Evolutionary conservation across 1,139 yeast genomes (phyloP).

Genomic region (Magnusiomyces magnusii): DNA sequence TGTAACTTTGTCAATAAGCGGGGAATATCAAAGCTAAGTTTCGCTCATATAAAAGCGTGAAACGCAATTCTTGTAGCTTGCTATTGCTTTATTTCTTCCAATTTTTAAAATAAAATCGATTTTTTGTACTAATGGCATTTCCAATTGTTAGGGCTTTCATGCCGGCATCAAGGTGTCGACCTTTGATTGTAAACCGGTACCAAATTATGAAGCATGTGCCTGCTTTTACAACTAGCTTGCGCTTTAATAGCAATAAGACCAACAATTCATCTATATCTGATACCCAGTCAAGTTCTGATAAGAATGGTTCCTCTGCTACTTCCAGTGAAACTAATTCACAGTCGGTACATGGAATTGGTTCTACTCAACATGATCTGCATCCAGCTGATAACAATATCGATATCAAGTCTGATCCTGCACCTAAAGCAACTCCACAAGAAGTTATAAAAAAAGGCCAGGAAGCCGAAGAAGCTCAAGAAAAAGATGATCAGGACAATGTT

Average conservation of each 20-base stretch:
- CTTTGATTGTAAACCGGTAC: neutral
- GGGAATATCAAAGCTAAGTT: too few species aligned
- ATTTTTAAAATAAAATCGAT: too few species aligned
- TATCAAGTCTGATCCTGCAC: too few species aligned
- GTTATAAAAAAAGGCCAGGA: conserved; percentile 8
- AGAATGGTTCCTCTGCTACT: neutral
- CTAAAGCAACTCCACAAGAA: conserved; percentile 9
- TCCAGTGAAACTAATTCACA: neutral
- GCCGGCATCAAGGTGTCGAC: neutral
- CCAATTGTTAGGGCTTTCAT: neutral
- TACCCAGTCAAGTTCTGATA: too few species aligned
- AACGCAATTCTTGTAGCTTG: too few species aligned
- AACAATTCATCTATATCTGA: neutral
- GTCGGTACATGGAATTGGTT: too few species aligned
- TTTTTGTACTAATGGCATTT: neutral
- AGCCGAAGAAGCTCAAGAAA: conserved; percentile 32
- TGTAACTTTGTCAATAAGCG: too few species aligned
- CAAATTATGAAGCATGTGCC: neutral
- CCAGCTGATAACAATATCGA: too few species aligned
- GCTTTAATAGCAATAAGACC: neutral
- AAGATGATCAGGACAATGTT: conserved; percentile 44
- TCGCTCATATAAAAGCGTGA: too few species aligned
- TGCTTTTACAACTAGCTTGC: neutral
- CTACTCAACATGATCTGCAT: too few species aligned
- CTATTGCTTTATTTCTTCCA: too few species aligned